Percentiles rank a stretch among this genome's conserved stretches.
These are phyloP conservation scores for Amanita fuliginea DNA, from an alignment of 768 basidiomycete species.

Conservation along the genomic window DNA sequence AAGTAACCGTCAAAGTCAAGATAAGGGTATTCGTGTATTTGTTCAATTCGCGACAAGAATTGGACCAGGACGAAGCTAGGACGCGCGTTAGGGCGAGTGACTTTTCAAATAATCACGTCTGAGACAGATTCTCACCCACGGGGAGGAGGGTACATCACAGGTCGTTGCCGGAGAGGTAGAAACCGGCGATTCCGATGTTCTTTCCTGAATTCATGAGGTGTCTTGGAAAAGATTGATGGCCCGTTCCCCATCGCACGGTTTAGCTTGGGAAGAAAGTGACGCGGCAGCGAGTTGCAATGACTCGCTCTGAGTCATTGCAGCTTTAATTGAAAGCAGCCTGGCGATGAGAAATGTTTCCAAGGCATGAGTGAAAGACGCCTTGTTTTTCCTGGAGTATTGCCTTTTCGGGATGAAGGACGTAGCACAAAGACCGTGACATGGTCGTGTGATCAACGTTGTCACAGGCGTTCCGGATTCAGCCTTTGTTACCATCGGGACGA, in stretches of 20 bases:
- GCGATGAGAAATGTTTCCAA: not conserved
- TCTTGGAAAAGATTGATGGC: constrained; percentile 5
- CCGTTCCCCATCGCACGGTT: constrained; percentile 1
- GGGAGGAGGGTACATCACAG: constrained; percentile 3
- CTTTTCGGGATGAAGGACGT: constrained; percentile 3
- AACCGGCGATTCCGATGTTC: not conserved
- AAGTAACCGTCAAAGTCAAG: constrained; percentile 5
- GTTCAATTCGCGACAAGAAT: constrained; percentile 2
- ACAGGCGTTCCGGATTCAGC: no score
- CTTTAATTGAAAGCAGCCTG: not conserved
- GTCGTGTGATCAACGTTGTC: no score
- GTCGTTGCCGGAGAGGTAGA: not conserved
- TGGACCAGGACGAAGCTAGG: constrained; percentile 3
- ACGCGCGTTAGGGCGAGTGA: not conserved
- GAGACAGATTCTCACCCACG: not conserved
- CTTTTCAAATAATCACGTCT: not conserved
- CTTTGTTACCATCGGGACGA: no score
- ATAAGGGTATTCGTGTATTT: not conserved
- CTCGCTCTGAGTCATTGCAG: not conserved
- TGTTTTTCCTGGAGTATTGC: not conserved
- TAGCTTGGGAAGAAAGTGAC: no score
- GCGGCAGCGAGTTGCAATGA: not conserved
- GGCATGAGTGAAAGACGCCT: not conserved
- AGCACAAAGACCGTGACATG: no score
- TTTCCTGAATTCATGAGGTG: constrained; percentile 5